Evolutionary conservation across 2,329 filamentous ascomycete species (phyloP), one percentile per base, ranked within the genome.

Genomic region (Aspergillus ibericus): DNA sequence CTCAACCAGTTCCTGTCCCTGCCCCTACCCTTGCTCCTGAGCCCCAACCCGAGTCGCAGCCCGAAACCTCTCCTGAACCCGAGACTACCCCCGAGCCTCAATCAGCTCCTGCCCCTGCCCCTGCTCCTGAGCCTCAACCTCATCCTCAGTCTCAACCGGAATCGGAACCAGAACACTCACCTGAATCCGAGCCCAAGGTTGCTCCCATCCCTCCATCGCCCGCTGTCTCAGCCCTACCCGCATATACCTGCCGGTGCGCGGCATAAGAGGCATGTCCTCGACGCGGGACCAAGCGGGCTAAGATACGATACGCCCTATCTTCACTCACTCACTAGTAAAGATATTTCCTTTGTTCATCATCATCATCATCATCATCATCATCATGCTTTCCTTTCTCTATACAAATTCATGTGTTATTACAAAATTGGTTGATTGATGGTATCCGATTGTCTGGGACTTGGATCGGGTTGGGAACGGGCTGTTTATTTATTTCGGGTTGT

Each of bases 221-320:
- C 25, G 51, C 51, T 53, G 20, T 36, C 16, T 35, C 25, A 7
- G 51, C 56, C 16, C 18, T 48, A n/a, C 54, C 44, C 9, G 58
- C 44, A 20, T 44, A 50, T 15, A 59, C 54, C n/a, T 59, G 58
- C 49, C 49, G 53, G 20, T 59, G 58, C 13, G 40, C 49, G 18
- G 48, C 36, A 16, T 49, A 44, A 54, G 12, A 4, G 13, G 20
- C 10, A 8, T 16, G 8, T 10, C 9, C 29, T 8, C 8, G 29
- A 32, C 2, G 29, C 29, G 29, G 29, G 9, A 9, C 2, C 29
- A 25, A 25, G 3, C 22, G 22, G 22, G 22, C 22, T 5, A 5
- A 5, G 3, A 25, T 25, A 25, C 29, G 29, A 10, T 10, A 2
- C 29, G 29, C 29, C 12, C 29, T 3, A 32, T 9, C 7, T 32